Evolutionary conservation across 345 rosid genomes (phyloP), one percentile per base, ranked within the genome.

Genomic region (Aquilaria yunnanensis): DNA sequence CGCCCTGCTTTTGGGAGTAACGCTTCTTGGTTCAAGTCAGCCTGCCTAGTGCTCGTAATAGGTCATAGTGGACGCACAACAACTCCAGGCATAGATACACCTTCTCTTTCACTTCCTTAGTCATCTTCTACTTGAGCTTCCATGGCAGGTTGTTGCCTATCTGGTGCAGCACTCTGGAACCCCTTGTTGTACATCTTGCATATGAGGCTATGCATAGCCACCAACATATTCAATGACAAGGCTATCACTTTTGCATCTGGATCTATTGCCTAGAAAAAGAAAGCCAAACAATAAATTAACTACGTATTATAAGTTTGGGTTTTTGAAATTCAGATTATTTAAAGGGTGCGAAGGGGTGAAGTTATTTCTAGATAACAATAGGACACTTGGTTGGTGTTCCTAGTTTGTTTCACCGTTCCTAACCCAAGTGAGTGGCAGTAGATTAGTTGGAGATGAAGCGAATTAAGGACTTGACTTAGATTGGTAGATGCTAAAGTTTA

Each of bases 121-220:
- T 87, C 23, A 79, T 72, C 68, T 90, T 87, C 76, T 90, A 94
- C 86, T 90, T 90, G 14, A 90, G 78, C 76, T 90, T 90, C 97
- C 97, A 90, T 50, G 97, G 97, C 12, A 90, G 83, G 64, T 90
- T 90, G 68, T 90, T 94, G 46, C 97, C 97, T 77, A 94, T 80
- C 60, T 89, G 72, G 57, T 90, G 97, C 32, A 90, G 88, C 51
- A 66, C 97, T 83, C 72, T 87, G 92, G 60, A 90, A 90, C 56
- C 96, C 96, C 69, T 89, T 89, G 85, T 75, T 84, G 77, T 93
- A 89, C 81, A 89, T 85, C 82, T 89, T 94, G 74, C 97, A 90
- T 7, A 90, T 66, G 59, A 90, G 87, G 62, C 97, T 79, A 70
- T 90, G 85, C 51, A 89, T 87, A 65, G 95, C 86, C 89, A 85